A percentile compares a stretch with the other conserved stretches of the same genome.
phyloP scores from a whole-genome alignment of 805 yeast species.

The Teunomyces stri region DNA sequence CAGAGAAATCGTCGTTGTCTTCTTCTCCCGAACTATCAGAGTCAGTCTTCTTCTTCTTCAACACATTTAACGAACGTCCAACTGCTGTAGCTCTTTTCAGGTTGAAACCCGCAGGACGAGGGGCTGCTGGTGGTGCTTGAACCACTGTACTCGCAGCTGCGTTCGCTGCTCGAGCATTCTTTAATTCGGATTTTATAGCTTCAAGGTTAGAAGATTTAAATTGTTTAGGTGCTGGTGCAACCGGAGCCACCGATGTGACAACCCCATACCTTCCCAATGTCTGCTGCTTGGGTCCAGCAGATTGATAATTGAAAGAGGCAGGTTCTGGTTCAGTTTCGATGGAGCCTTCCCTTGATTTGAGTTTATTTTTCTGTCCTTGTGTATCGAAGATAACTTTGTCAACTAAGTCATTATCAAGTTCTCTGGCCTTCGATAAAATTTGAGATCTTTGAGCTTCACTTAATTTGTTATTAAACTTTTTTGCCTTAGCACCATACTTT shows the following conservation, averaged over 20 bases:
- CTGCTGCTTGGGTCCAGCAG: slow-evolving; percentile 30
- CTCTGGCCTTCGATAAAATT: slow-evolving; percentile 59
- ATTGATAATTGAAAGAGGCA: slow-evolving; percentile 22
- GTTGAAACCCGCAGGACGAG: slow-evolving; percentile 56
- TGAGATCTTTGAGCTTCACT: slow-evolving; percentile 63
- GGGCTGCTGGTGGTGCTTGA: slow-evolving; percentile 42
- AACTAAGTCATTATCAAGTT: slow-evolving; percentile 53
- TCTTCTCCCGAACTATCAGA: slow-evolving; percentile 37
- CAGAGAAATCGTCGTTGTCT: slow-evolving; percentile 38
- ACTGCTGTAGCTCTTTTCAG: slow-evolving; percentile 24
- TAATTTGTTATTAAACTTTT: slow-evolving; percentile 66
- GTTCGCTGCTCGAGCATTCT: slow-evolving; percentile 16
- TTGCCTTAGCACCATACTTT: slow-evolving; percentile 63
- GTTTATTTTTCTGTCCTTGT: slow-evolving; percentile 9
- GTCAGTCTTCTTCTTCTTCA: slow-evolving; percentile 29
- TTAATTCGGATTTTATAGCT: slow-evolving; percentile 32
- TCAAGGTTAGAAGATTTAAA: slow-evolving; percentile 33
- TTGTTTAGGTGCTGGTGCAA: slow-evolving; percentile 33
- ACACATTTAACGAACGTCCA: slow-evolving; percentile 38
- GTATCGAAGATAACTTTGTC: slow-evolving; percentile 38
- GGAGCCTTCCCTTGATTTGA: slow-evolving; percentile 6
- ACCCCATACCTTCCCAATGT: slow-evolving; percentile 37
- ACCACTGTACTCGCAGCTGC: slow-evolving; percentile 12
- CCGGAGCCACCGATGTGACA: slow-evolving; percentile 28
- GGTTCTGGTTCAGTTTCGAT: slow-evolving; percentile 9